These are phyloP conservation scores for Eimeria tenella DNA, from an alignment of 169 alveolate species.

Conservation along the genomic window DNA sequence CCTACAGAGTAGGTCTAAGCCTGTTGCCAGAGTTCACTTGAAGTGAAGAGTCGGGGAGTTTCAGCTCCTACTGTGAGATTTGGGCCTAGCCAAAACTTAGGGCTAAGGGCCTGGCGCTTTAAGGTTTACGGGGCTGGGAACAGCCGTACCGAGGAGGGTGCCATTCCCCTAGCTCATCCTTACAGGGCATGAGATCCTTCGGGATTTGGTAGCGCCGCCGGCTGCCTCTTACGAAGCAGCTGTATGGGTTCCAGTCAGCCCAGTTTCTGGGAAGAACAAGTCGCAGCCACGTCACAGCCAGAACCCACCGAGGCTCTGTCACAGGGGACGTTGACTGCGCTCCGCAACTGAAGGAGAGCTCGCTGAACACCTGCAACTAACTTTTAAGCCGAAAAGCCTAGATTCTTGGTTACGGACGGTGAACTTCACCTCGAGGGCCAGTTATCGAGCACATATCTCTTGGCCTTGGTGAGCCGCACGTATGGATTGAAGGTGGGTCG, in stretches of 20 bases:
- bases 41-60: no score
- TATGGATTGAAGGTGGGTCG: conserved; percentile 92
- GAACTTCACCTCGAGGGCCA: conserved; percentile 90
- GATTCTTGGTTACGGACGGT: neutral
- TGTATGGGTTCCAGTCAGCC: conserved; percentile 89
- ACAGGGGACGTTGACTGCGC: no score
- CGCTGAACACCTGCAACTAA: neutral
- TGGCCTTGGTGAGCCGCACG: conserved; percentile 88
- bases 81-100: no score
- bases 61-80: no score
- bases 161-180: conserved; percentile 92
- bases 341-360: no score
- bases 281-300: no score
- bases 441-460: conserved; percentile 89
- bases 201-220: conserved; percentile 89
- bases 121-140: conserved; percentile 59
- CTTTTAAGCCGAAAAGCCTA: neutral
- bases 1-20: neutral
- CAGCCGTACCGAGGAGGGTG: conserved; percentile 89
- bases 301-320: no score
- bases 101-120: neutral
- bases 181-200: conserved; percentile 85
- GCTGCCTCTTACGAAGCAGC: conserved; percentile 89
- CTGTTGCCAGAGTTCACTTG: no score
- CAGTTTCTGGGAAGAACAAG: conserved; percentile 84